A percentile compares a stretch with the other conserved stretches of the same genome.
Evolutionary conservation across 1,284 basidiomycete species (phyloP).

Genomic region (Ustilago shanxiensis): DNA sequence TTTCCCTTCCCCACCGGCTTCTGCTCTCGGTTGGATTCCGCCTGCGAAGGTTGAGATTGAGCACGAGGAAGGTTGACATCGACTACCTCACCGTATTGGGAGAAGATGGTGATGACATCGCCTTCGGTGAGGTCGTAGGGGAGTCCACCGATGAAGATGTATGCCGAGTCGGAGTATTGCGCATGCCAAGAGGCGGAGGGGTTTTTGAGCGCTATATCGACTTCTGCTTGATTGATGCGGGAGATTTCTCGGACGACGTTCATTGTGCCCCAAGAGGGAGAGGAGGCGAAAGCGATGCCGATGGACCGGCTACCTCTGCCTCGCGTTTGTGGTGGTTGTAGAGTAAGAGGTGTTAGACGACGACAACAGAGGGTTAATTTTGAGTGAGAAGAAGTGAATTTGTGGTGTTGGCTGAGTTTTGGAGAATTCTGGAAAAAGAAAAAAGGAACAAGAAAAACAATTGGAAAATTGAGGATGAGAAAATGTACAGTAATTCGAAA

Average conservation of each 20-base stretch:
- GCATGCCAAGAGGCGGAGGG: slow-evolving; percentile 91
- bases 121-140: slow-evolving; percentile 83
- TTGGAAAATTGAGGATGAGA: not conserved
- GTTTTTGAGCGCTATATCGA: slow-evolving; percentile 81
- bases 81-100: slow-evolving; percentile 95
- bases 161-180: slow-evolving; percentile 96
- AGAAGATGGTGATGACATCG: slow-evolving; percentile 96
- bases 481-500: slow-evolving; percentile 14
- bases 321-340: too few relatives aligned
- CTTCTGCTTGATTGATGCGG: slow-evolving; percentile 89
- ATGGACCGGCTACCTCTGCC: too few relatives aligned
- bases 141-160: slow-evolving; percentile 83
- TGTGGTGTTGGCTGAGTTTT: too few relatives aligned
- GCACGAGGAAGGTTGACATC: slow-evolving; percentile 86
- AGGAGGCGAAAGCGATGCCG: not conserved
- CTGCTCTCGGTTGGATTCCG: not conserved
- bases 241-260: slow-evolving; percentile 84
- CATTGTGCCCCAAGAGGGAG: slow-evolving; percentile 14
- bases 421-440: slow-evolving; percentile 1
- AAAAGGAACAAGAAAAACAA: slow-evolving; percentile 7
- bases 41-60: not conserved
- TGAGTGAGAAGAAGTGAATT: too few relatives aligned
- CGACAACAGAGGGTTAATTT: too few relatives aligned
- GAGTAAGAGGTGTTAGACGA: too few relatives aligned
- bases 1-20: slow-evolving; percentile 30